Conservation (phyloP, 2,329 filamentous ascomycete genomes). For the Exophiala xenobiotica region DNA sequence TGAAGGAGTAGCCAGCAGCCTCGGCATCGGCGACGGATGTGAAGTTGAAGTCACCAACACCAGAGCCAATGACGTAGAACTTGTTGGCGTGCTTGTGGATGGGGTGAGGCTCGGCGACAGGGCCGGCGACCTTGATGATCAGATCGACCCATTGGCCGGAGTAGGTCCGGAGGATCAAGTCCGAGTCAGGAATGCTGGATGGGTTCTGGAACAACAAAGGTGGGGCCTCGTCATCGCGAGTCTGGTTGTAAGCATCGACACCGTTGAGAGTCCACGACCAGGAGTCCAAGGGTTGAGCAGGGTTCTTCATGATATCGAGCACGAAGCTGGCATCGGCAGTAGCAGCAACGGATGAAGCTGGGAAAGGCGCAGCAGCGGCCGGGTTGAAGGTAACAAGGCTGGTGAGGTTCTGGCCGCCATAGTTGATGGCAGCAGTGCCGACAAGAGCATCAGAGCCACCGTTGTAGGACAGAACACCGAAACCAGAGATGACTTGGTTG, state of each 20-base stretch:
- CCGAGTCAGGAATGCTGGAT: conserved; percentile 38
- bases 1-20: conserved; percentile 51
- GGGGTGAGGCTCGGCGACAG: conserved; percentile 56
- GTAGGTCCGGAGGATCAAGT: conserved; percentile 51
- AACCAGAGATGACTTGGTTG: conserved; percentile 57
- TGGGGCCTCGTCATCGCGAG: conserved; percentile 36
- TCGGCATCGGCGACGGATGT: conserved; percentile 51
- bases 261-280: conserved; percentile 57
- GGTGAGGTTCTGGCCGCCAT: conserved; percentile 47
- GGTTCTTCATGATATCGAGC: conserved; percentile 32
- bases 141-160: conserved; percentile 57
- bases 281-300: conserved; percentile 37
- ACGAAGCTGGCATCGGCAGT: conserved; percentile 49
- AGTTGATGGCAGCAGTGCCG: conserved; percentile 50
- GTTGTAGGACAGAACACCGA: conserved; percentile 50
- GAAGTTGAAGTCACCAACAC: conserved; percentile 54
- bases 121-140: conserved; percentile 48
- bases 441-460: conserved; percentile 26
- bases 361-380: conserved; percentile 48
- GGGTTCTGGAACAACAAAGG: conserved; percentile 52
- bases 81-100: conserved; percentile 66
- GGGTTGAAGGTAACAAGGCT: conserved; percentile 49
- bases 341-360: conserved; percentile 44
- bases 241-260: conserved; percentile 41
- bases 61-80: conserved; percentile 57